Evolutionary conservation across 75 land plant genomes (phyloP), one percentile per base, ranked within the genome.

Genomic region (Pinus albicaulis): DNA sequence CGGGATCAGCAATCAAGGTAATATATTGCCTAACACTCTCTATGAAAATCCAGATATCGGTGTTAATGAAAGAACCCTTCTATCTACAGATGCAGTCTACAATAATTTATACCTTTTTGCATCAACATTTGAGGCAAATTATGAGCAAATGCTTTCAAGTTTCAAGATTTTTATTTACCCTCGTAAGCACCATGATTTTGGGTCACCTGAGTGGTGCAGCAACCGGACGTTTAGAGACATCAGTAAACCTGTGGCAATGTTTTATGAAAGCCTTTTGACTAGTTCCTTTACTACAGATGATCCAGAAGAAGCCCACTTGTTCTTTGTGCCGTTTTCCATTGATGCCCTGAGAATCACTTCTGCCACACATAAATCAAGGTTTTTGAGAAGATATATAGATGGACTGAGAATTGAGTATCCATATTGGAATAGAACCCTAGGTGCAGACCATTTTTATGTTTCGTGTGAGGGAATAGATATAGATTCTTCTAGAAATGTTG

Each of bases 351-450:
- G 25, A 36, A 24, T 25, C 7, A 83, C 80, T n/a, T 58, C 81
- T 17, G 8, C 77, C 55, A 53, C 79, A 28, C 70, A 80, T 22
- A 48, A 59, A 11, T 22, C 71, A 17, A 57, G 66, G 65, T 63
- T 78, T 55, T 41, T 82, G 69, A 83, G 59, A 26, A 79, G 89
- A 17, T 63, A 80, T 44, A 57, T 93, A 15, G 65, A 81, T 28
- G 66, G 68, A 44, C 48, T 89, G 53, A 81, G 91, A 5, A 38
- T 2, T 2, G 71, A 77, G 4, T 78, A 56, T 56, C 91, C 93
- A 1, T 93, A 68, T 84, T 93, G 95, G 95, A 85, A 89, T 61
- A 80, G 85, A 19, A 81, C 94, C 22, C 92, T 93, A 26, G 95
- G 95, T 1, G 92, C 92, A 41, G 95, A 93, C 63, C 95, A 93